Percentiles rank a stretch among this genome's conserved stretches.
phyloP scores from a whole-genome alignment of 495 filamentous ascomycete species.

The Trichocladium uniseriatum region DNA sequence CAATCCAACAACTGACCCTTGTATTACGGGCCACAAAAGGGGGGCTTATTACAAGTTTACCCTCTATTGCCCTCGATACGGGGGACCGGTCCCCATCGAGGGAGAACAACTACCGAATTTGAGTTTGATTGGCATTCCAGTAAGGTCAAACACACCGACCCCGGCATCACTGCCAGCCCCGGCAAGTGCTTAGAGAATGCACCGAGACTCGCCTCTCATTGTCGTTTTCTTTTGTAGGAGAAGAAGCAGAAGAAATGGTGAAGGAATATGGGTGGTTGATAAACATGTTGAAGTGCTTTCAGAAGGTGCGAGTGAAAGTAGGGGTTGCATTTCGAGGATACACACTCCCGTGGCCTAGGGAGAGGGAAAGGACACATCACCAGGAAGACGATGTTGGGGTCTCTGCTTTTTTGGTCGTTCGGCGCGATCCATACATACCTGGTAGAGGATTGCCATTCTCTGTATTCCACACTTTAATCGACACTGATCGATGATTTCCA shows the following conservation, averaged over 20 bases:
- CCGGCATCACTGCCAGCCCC: slow-evolving; percentile 6
- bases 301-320: background rate
- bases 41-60: background rate
- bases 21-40: background rate
- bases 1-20: background rate
- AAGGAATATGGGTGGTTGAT: too few relatives aligned
- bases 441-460: slow-evolving; percentile 1
- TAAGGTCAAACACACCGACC: background rate
- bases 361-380: slow-evolving; percentile 1
- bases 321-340: slow-evolving; percentile 5
- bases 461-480: slow-evolving; percentile 8
- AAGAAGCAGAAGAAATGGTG: background rate
- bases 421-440: slow-evolving; percentile 1
- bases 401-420: background rate
- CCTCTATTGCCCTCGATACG: background rate
- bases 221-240: slow-evolving; percentile 2
- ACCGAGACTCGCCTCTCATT: slow-evolving; percentile 11
- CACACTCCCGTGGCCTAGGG: background rate
- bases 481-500: background rate
- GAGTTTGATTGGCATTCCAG: slow-evolving; percentile 5
- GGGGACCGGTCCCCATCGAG: slow-evolving; percentile 1
- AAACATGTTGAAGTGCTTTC: too few relatives aligned
- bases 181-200: background rate
- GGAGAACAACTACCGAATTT: background rate
- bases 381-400: slow-evolving; percentile 1